Evolutionary conservation across 768 basidiomycete genomes (phyloP).

Genomic region (Mycena chlorophos): DNA sequence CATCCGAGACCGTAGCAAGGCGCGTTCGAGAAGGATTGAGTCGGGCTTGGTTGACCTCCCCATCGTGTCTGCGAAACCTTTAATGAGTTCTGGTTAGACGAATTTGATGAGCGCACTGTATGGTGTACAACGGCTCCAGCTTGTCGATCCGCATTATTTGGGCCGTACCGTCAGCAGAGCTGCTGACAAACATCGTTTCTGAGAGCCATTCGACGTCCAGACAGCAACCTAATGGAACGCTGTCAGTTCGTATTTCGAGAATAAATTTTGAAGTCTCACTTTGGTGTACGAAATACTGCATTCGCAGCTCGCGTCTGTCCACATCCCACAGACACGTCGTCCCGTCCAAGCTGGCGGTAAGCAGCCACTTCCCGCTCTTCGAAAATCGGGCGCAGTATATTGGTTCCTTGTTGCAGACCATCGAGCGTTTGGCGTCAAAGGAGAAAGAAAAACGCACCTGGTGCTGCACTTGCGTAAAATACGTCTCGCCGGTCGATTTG

Average conservation of each 20-base stretch:
- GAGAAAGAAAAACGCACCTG: constrained; percentile 45
- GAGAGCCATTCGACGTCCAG: constrained; percentile 81
- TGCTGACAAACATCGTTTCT: constrained; percentile 68
- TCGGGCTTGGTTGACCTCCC: constrained; percentile 79
- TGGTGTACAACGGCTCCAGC: constrained; percentile 55
- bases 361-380: constrained; percentile 66
- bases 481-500: constrained; percentile 57
- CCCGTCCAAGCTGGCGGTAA: constrained; percentile 77
- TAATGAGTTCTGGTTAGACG: constrained; percentile 1
- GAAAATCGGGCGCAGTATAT: constrained; percentile 82
- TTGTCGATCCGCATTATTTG: constrained; percentile 59
- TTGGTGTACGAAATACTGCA: constrained; percentile 65
- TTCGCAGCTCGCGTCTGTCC: constrained; percentile 55
- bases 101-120: constrained; percentile 47
- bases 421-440: constrained; percentile 25
- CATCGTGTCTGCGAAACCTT: constrained; percentile 51
- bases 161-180: constrained; percentile 68
- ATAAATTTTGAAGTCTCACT: constrained; percentile 40
- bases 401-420: constrained; percentile 60
- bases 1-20: constrained; percentile 82
- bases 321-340: constrained; percentile 82
- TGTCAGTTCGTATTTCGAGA: not conserved
- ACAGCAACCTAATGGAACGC: constrained; percentile 63
- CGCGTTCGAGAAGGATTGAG: constrained; percentile 64
- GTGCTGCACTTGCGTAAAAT: constrained; percentile 65